Evolutionary conservation across 352 stramenopile species (phyloP).

Genomic region (Pythium oligandrum): DNA sequence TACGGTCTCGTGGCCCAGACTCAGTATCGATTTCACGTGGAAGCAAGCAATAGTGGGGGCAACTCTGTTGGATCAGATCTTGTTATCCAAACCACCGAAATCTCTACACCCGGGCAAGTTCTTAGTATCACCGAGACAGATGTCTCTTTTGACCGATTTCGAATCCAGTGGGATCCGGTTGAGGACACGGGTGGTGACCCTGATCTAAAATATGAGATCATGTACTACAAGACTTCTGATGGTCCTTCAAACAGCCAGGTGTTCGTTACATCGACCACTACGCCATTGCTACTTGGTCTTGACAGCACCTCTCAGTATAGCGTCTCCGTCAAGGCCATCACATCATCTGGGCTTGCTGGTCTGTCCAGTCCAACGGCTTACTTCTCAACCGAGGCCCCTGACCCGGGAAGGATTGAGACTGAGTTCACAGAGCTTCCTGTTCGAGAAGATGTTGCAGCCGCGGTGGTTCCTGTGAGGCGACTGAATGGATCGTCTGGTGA

Average conservation of each 20-base stretch:
- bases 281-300: conserved; percentile 18
- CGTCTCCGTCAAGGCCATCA: conserved; percentile 24
- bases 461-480: conserved; percentile 30
- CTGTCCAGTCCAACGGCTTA: conserved; percentile 11
- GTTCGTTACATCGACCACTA: conserved; percentile 1
- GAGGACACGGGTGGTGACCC: conserved; percentile 40
- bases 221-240: conserved; percentile 22
- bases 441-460: conserved; percentile 21
- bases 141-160: conserved; percentile 30
- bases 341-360: conserved; percentile 30
- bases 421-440: conserved; percentile 13
- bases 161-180: conserved; percentile 31
- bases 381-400: conserved; percentile 30
- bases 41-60: conserved; percentile 6
- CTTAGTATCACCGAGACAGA: conserved; percentile 17
- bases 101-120: conserved; percentile 35
- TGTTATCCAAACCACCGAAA: conserved; percentile 21
- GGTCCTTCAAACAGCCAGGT: too few species aligned
- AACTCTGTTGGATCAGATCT: conserved; percentile 27
- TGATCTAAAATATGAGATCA: conserved; percentile 36
- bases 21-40: conserved; percentile 33
- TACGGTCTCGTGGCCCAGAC: conserved; percentile 28
- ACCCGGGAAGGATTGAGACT: conserved; percentile 26
- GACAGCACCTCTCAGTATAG: conserved; percentile 34
- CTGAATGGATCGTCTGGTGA: conserved; percentile 50